Evolutionary conservation across 1,139 yeast genomes (phyloP).

Genomic region (Yarrowia galli): DNA sequence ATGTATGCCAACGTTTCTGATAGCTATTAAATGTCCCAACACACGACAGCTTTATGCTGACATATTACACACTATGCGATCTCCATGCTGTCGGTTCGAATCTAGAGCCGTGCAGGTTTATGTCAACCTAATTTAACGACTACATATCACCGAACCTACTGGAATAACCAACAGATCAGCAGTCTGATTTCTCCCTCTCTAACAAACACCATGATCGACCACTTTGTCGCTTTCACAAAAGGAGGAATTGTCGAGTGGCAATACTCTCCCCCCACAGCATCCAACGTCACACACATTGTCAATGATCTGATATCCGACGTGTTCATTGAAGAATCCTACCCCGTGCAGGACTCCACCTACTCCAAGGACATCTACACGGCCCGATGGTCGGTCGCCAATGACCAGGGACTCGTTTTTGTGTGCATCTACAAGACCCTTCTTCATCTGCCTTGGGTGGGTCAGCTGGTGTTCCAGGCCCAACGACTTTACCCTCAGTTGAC

Average conservation of each 20-base stretch:
- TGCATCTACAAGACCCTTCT: constrained; percentile 51
- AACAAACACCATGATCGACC: constrained; percentile 59
- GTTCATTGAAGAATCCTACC: constrained; percentile 52
- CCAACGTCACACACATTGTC: constrained; percentile 52
- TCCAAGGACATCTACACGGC: constrained; percentile 52
- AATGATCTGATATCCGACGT: constrained; percentile 61
- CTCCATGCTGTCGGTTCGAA: neutral
- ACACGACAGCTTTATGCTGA: neutral
- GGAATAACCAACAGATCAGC: constrained; percentile 9
- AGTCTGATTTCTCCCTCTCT: neutral
- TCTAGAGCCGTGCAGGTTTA: neutral
- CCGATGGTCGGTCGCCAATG: constrained; percentile 50
- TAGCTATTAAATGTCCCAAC: constrained; percentile 21
- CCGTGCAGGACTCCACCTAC: constrained; percentile 41
- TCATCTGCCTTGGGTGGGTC: constrained; percentile 51
- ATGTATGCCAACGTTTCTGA: neutral
- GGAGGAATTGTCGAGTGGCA: constrained; percentile 67
- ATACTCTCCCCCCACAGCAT: constrained; percentile 56
- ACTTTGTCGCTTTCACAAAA: constrained; percentile 61
- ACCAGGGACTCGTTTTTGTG: constrained; percentile 50
- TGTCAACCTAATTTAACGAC: neutral
- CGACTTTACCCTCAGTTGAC: constrained; percentile 49
- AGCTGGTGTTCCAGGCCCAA: constrained; percentile 49
- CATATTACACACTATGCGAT: neutral
- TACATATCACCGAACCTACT: constrained; percentile 13